Conservation (phyloP, 139 green algal genomes). For the Chlorella sp. region DNA sequence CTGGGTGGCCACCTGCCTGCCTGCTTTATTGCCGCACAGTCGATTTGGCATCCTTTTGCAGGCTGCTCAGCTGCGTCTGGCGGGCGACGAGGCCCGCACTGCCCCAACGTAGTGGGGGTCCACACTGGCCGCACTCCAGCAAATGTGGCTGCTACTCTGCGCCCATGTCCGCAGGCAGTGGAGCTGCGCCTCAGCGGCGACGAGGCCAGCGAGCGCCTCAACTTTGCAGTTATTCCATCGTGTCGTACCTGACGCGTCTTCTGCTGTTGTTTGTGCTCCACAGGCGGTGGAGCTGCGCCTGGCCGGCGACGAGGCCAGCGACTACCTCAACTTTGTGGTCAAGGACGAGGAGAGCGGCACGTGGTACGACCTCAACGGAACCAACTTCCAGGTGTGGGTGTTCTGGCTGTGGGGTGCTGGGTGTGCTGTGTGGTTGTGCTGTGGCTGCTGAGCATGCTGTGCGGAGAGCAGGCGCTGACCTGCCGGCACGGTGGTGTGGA, state of each 20-base stretch:
- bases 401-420: too few species aligned
- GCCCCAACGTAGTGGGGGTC: slow-evolving; percentile 93
- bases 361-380: slow-evolving; percentile 80
- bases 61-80: slow-evolving; percentile 70
- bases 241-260: too few species aligned
- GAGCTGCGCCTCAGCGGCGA: slow-evolving; percentile 65
- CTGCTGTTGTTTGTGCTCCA: too few species aligned
- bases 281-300: slow-evolving; percentile 66
- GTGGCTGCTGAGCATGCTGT: slow-evolving; percentile 37
- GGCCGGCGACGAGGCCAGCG: slow-evolving; percentile 70
- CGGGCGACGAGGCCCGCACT: slow-evolving; percentile 74
- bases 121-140: too few species aligned
- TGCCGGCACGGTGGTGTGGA: neutral
- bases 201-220: slow-evolving; percentile 82
- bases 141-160: too few species aligned
- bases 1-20: too few species aligned
- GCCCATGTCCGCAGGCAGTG: slow-evolving; percentile 32
- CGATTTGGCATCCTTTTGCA: too few species aligned
- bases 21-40: too few species aligned
- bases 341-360: slow-evolving; percentile 84
- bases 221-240: slow-evolving; percentile 98
- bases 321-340: slow-evolving; percentile 94
- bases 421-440: too few species aligned
- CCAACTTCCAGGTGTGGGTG: slow-evolving; percentile 80
- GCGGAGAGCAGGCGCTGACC: neutral